Conservation (phyloP, 768 basidiomycete species). For the Lentinula aciculospora region DNA sequence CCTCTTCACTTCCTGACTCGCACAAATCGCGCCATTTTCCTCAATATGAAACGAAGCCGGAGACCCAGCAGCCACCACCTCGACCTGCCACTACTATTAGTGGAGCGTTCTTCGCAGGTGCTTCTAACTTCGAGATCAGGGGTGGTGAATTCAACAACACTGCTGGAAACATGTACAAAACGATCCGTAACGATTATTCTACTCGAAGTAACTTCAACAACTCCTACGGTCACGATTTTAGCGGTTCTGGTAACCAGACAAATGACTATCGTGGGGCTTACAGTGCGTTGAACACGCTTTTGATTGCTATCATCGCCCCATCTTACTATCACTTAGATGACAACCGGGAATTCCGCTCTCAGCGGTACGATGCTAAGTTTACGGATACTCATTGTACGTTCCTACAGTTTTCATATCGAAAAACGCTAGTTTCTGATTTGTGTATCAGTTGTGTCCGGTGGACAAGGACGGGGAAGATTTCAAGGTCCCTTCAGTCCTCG, state of each 20-base stretch:
- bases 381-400: not conserved
- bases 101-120: conserved; percentile 1
- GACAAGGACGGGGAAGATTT: not conserved
- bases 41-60: not conserved
- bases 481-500: not conserved
- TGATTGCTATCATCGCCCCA: not conserved
- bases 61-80: not conserved
- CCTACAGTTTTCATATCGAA: too few relatives aligned
- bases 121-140: not conserved
- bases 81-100: not conserved
- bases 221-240: not conserved
- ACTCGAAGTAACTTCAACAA: not conserved
- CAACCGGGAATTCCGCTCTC: not conserved
- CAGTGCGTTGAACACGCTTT: not conserved
- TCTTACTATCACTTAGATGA: not conserved
- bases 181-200: not conserved
- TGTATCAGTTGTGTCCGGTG: not conserved
- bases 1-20: not conserved
- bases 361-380: not conserved
- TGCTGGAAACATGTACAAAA: not conserved
- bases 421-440: too few relatives aligned
- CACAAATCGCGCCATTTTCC: not conserved
- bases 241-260: not conserved
- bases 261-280: not conserved
- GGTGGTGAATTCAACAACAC: not conserved